Conservation (phyloP, 495 filamentous ascomycete genomes). For the Neurospora sp. region DNA sequence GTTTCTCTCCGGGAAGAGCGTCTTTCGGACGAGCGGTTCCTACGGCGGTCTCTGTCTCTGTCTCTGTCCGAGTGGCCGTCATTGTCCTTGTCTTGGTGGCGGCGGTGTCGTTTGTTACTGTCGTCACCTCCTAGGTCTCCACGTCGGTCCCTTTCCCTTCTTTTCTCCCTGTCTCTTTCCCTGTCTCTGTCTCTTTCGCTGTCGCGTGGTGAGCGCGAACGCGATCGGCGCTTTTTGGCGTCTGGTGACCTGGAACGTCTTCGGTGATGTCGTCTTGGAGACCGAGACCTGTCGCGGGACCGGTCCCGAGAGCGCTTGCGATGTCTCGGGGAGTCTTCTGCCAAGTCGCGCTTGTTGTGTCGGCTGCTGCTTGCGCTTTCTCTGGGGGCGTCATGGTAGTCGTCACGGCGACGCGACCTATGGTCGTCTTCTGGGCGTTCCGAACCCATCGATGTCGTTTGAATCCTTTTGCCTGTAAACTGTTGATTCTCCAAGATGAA, state of each 20-base stretch:
- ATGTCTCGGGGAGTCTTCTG: conserved; percentile 14
- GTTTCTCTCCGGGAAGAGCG: neutral
- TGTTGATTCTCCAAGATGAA: neutral
- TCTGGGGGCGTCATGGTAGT: conserved; percentile 3
- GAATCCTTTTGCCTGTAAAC: neutral
- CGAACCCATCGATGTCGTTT: conserved; percentile 11
- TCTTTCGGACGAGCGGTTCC: neutral
- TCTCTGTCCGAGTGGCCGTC: conserved; percentile 3
- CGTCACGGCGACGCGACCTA: conserved; percentile 10
- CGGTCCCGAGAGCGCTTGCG: conserved; percentile 12
- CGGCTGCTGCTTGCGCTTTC: conserved; percentile 1
- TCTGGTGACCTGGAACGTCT: conserved; percentile 30
- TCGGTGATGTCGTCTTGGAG: conserved; percentile 18
- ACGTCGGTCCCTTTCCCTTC: conserved; percentile 1
- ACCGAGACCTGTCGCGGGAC: conserved; percentile 12
- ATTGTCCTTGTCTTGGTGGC: neutral
- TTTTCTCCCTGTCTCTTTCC: conserved; percentile 9
- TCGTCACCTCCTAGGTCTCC: conserved; percentile 3
- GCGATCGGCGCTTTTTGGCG: conserved; percentile 22
- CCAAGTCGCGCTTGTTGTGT: conserved; percentile 1
- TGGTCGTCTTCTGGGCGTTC: conserved; percentile 3
- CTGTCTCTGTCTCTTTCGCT: conserved; percentile 9
- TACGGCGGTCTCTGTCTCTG: conserved; percentile 2
- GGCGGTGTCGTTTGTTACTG: conserved; percentile 2
- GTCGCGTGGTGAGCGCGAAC: conserved; percentile 6